phyloP scores from a whole-genome alignment of 352 stramenopile species.

The Phytopythium vexans region DNA sequence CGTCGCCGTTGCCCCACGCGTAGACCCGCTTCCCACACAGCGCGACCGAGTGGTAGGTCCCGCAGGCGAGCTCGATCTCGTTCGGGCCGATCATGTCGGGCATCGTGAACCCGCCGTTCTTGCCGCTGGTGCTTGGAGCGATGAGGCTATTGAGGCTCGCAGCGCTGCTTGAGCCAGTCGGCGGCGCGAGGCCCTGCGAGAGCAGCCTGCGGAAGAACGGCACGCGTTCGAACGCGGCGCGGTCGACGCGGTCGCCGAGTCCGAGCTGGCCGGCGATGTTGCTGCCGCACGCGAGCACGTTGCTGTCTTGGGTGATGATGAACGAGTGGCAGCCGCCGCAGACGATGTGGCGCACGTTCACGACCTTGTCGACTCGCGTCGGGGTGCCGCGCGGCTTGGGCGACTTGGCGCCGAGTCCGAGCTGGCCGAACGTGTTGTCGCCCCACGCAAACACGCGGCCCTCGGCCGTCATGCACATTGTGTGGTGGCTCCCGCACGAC shows the following conservation, averaged over 20 bases:
- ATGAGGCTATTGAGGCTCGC: not conserved
- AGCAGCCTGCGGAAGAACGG: conserved; percentile 45
- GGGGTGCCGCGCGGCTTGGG: conserved; percentile 27
- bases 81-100: not conserved
- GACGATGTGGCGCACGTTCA: conserved; percentile 35
- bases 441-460: conserved; percentile 62
- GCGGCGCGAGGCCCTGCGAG: not conserved
- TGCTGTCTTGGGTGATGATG: conserved; percentile 46
- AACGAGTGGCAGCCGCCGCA: conserved; percentile 62
- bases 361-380: conserved; percentile 47
- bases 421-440: conserved; percentile 58
- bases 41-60: conserved; percentile 59
- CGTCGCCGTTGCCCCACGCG: conserved; percentile 63
- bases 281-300: conserved; percentile 52
- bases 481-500: conserved; percentile 59
- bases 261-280: conserved; percentile 68
- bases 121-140: not conserved
- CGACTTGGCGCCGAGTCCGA: conserved; percentile 38
- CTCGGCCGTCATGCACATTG: conserved; percentile 54
- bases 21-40: conserved; percentile 38
- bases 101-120: not conserved
- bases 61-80: conserved; percentile 44
- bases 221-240: conserved; percentile 40
- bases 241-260: conserved; percentile 43
- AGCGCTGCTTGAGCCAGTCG: not conserved